Conservation (phyloP, 192 early-diverging fungal genomes). For the Backusella tuberculispora region DNA sequence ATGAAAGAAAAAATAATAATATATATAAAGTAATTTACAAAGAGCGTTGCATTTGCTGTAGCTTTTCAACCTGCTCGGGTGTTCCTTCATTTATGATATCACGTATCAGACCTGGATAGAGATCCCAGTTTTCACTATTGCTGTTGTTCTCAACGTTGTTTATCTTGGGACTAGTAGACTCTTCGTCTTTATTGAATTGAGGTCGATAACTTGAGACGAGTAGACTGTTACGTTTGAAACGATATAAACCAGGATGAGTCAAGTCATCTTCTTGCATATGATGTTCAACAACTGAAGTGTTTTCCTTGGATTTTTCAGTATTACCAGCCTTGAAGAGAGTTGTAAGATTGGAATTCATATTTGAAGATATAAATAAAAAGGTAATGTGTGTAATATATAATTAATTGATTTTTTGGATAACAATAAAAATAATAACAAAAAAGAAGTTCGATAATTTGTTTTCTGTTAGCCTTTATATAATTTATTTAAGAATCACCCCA, state of each 20-base stretch:
- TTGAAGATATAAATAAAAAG: no score
- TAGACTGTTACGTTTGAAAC: neutral
- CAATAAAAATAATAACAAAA: neutral
- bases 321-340: neutral
- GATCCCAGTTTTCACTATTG: conserved; percentile 8
- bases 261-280: conserved; percentile 14
- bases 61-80: conserved; percentile 23
- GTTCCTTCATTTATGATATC: conserved; percentile 14
- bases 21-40: neutral
- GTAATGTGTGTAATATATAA: neutral
- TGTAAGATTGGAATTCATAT: conserved; percentile 3
- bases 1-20: neutral
- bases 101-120: conserved; percentile 25
- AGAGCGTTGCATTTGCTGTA: conserved; percentile 18
- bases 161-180: no score
- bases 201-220: conserved; percentile 3
- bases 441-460: neutral
- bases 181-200: neutral
- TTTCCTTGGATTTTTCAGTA: neutral
- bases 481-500: conserved; percentile 18
- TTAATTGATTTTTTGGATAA: neutral
- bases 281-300: conserved; percentile 11
- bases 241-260: conserved; percentile 15
- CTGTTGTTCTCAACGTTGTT: neutral
- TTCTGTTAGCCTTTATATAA: neutral